These are phyloP conservation scores for Aureobasidium sp. DNA, from an alignment of 2,329 filamentous ascomycete genomes.

Conservation along the genomic window DNA sequence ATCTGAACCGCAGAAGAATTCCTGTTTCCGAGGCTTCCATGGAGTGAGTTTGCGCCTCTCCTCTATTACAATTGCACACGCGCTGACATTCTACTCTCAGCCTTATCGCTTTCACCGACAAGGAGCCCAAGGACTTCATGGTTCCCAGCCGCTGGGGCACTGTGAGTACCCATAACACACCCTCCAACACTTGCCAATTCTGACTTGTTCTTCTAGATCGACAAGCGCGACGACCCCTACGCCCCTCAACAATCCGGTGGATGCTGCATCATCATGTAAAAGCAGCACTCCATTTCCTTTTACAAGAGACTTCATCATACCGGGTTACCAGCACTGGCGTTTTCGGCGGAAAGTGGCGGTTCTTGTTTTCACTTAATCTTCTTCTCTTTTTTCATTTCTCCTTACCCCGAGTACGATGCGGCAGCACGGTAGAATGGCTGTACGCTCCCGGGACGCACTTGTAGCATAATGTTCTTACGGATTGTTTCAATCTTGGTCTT, in stretches of 20 bases:
- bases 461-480: constrained; percentile 11
- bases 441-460: not conserved
- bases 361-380: constrained; percentile 10
- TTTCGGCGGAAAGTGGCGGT: constrained; percentile 10
- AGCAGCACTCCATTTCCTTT: not conserved
- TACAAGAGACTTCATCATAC: constrained; percentile 9
- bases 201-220: constrained; percentile 47
- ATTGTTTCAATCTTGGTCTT: constrained; percentile 1
- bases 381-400: not conserved
- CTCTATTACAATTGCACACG: no score
- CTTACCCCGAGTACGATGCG: not conserved
- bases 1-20: constrained; percentile 89
- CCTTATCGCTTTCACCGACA: constrained; percentile 96
- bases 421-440: constrained; percentile 4
- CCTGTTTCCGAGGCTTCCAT: constrained; percentile 84
- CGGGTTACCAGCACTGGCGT: constrained; percentile 13
- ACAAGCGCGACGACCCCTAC: constrained; percentile 96
- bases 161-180: constrained; percentile 32
- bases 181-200: constrained; percentile 4
- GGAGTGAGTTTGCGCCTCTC: constrained; percentile 32
- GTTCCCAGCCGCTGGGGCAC: constrained; percentile 93
- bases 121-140: constrained; percentile 94
- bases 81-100: constrained; percentile 38
- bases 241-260: constrained; percentile 86
- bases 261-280: constrained; percentile 92